These are phyloP conservation scores for Margaritispora aquatica DNA, from an alignment of 495 filamentous ascomycete species.

Conservation along the genomic window DNA sequence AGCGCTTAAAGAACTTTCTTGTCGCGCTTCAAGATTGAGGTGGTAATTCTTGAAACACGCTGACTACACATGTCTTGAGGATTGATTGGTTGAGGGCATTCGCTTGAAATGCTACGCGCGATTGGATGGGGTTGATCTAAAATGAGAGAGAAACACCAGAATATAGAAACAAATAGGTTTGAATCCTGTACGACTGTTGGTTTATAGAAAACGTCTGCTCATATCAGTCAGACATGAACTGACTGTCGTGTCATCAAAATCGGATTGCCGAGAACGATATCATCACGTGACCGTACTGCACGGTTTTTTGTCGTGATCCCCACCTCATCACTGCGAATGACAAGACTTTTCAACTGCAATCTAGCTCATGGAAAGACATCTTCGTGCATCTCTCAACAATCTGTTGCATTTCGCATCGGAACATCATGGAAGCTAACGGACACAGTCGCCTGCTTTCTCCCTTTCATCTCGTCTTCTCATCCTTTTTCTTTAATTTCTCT, in stretches of 20 bases:
- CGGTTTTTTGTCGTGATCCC: too few relatives aligned
- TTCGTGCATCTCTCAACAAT: neutral
- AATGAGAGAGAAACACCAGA: neutral
- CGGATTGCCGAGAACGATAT: too few relatives aligned
- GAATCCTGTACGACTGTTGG: too few relatives aligned
- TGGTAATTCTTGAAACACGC: neutral
- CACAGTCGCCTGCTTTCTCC: neutral
- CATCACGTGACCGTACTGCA: too few relatives aligned
- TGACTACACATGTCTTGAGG: neutral
- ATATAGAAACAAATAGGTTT: neutral
- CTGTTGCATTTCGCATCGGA: neutral
- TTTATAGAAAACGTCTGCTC: too few relatives aligned
- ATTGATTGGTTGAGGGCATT: slow-evolving; percentile 2
- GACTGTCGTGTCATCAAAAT: too few relatives aligned
- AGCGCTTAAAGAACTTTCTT: neutral
- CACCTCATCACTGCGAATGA: too few relatives aligned
- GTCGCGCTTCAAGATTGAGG: slow-evolving; percentile 8
- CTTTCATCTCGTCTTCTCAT: neutral
- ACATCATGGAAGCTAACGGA: neutral
- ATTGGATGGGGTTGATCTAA: slow-evolving; percentile 4
- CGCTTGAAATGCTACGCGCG: slow-evolving; percentile 6
- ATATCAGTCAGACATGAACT: too few relatives aligned
- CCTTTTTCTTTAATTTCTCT: neutral
- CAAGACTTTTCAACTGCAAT: too few relatives aligned
- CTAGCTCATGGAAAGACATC: too few relatives aligned